phyloP scores from a whole-genome alignment of 2,329 filamentous ascomycete genomes.

The Ophiostoma quercus region DNA sequence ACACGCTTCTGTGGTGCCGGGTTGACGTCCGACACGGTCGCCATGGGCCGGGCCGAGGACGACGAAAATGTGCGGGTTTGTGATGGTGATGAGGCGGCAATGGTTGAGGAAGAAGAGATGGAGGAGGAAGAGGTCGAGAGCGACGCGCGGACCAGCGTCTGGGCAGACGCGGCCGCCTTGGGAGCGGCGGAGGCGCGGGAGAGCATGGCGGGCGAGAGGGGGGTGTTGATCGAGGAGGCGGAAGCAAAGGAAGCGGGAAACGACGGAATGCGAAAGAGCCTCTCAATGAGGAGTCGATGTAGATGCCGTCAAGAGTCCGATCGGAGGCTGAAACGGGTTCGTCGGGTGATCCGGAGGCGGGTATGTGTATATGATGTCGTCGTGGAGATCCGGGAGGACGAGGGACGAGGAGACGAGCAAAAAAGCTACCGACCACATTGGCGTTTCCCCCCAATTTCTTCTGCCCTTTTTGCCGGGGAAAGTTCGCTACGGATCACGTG shows the following conservation, averaged over 20 bases:
- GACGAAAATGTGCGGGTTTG: slow-evolving; percentile 19
- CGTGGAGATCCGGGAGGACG: slow-evolving; percentile 25
- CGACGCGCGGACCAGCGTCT: slow-evolving; percentile 39
- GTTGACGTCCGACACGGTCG: slow-evolving; percentile 67
- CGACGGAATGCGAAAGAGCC: background rate
- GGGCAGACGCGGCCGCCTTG: slow-evolving; percentile 34
- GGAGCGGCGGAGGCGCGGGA: slow-evolving; percentile 25
- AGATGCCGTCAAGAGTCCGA: background rate
- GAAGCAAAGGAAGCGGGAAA: slow-evolving; percentile 5
- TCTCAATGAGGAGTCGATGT: background rate
- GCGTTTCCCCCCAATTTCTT: slow-evolving; percentile 7
- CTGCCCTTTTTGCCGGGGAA: slow-evolving; percentile 21
- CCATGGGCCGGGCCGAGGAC: slow-evolving; percentile 54
- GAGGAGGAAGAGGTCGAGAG: slow-evolving; percentile 25
- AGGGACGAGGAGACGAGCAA: slow-evolving; percentile 19
- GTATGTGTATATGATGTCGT: slow-evolving; percentile 16
- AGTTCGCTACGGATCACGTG: slow-evolving; percentile 26
- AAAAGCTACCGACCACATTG: slow-evolving; percentile 23
- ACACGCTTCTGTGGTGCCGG: slow-evolving; percentile 59
- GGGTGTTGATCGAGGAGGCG: background rate
- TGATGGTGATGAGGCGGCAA: slow-evolving; percentile 18
- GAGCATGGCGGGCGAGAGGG: slow-evolving; percentile 20
- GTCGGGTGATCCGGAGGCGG: slow-evolving; percentile 11
- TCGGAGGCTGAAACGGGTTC: background rate
- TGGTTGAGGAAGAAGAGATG: slow-evolving; percentile 1